Conservation (phyloP, 2,329 filamentous ascomycete species). For the Aureobasidium uvarum region DNA sequence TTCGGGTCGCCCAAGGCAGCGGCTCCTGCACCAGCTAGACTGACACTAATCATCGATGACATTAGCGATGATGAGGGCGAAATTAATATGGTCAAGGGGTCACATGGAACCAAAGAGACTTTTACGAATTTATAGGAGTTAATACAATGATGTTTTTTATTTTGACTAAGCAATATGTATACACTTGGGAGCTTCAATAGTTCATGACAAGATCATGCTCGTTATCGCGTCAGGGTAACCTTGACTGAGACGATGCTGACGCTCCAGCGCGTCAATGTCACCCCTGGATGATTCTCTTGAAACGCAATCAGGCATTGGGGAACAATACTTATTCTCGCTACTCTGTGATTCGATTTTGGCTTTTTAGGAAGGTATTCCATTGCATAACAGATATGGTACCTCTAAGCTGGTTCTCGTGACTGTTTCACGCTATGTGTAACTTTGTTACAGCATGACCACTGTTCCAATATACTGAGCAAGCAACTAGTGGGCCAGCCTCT, state of each 20-base stretch:
- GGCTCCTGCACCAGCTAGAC: background rate
- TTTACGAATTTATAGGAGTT: constrained; percentile 11
- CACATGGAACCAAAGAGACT: background rate
- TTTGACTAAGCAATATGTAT: background rate
- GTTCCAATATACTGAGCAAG: too few species aligned
- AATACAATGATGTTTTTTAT: background rate
- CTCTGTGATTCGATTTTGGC: background rate
- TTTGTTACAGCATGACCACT: too few species aligned
- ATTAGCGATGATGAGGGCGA: constrained; percentile 19
- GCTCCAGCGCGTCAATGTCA: background rate
- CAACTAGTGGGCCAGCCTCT: too few species aligned
- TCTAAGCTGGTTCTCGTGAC: background rate
- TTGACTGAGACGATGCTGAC: background rate
- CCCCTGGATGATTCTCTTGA: background rate
- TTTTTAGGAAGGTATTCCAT: too few species aligned
- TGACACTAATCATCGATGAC: constrained; percentile 18
- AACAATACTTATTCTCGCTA: background rate
- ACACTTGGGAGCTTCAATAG: background rate
- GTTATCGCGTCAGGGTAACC: too few species aligned
- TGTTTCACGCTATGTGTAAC: background rate
- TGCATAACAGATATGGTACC: too few species aligned
- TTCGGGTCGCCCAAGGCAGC: background rate
- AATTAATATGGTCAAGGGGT: background rate
- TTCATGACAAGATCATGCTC: background rate
- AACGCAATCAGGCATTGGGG: too few species aligned